Evolutionary conservation across 495 filamentous ascomycete species (phyloP), one percentile per base, ranked within the genome.

Genomic region (Cenococcum geophilum): DNA sequence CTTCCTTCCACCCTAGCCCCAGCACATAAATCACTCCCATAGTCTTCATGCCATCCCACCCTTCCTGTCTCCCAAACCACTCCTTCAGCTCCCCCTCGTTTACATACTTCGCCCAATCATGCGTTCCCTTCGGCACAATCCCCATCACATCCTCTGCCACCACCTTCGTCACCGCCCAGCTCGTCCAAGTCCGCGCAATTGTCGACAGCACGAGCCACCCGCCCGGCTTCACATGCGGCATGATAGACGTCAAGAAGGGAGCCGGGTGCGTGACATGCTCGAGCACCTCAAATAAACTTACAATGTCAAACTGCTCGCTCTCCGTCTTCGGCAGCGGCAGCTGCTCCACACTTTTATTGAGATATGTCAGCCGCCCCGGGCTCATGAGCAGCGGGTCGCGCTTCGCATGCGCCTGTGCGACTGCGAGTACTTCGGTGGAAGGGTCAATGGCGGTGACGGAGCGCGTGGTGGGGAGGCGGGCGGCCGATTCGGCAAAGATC

Each of bases 71-170:
- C 63, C 68, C 69, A 65, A 81, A 79, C 78, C 82, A 89, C 1
- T 62, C 78, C 64, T 83, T 75, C 70, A 98, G 59, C 79, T 97
- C 93, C 18, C 81, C 77, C 66, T 87, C 88, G 69, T 96, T 95
- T 25, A 98, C 83, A 72, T 97, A 98, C 72, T 97, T 95, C 16
- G 76, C 76, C 93, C 93, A 98, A 68, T 97, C 91, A 72, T 98
- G 93, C 55, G 93, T 97, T 0, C 93, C 93, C 56, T 81, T 80
- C 21, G 93, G 93, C 59, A 98, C 93, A 59, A 97, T 86, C 20
- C 89, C 76, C 50, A 96, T 72, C 4, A 97, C 74, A 75, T 93
- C 91, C 75, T 98, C 93, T 0, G 93, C 93, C 56, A 97, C 79
- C 23, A 97, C 71, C 67, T 96, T 96, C 20, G 95, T 98, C 18